Base-by-base conservation (phyloP, 176 grass and related monocot species). In the Thalia dealbata region DNA sequence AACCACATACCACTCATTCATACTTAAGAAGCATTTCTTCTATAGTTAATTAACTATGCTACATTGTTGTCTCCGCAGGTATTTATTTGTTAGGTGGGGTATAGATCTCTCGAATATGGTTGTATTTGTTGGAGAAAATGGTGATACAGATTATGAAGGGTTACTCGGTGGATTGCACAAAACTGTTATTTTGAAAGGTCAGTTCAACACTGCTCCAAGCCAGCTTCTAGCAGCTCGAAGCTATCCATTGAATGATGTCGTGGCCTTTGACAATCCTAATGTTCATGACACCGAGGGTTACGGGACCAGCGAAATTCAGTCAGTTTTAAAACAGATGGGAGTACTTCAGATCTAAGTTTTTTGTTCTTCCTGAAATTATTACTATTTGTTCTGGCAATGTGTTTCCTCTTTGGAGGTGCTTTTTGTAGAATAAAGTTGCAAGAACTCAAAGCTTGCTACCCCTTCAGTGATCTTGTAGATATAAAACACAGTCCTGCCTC, bases 11-110 rank as follows among this genome's bases (percentile, higher is more conserved):
- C 32, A 38, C 1, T 38, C 1, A 38, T 38, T 38, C 32, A 38
- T 38, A 38, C 32, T 38, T 4, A 1, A 2, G 4, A 4, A 38
- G 4, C 32, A 2, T 38, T 38, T 38, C 32, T 38, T 38, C 32
- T 38, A 38, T 38, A 38, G 4, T 38, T 38, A 38, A 38, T 38
- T 38, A 38, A 38, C 4, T 38, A 38, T 38, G 32, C 32, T 38
- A 38, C 32, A 38, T 38, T 38, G 0, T 7, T 50, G 28, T 71
- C 19, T 18, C 14, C 61, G 15, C 23, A 99, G 95, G 90, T 99
- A 93, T 85, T 82, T 99, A 83, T 91, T 77, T 72, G 81, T 93
- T 78, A 75, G 95, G 56, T 99, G 90, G 95, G 95, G 95, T 58
- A 70, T 91, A 79, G 82, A 91, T 38, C 60, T 99, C 67, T 85